Evolutionary conservation across 2,329 filamentous ascomycete genomes (phyloP), one percentile per base, ranked within the genome.

Genomic region (Coniochaeta sp.): DNA sequence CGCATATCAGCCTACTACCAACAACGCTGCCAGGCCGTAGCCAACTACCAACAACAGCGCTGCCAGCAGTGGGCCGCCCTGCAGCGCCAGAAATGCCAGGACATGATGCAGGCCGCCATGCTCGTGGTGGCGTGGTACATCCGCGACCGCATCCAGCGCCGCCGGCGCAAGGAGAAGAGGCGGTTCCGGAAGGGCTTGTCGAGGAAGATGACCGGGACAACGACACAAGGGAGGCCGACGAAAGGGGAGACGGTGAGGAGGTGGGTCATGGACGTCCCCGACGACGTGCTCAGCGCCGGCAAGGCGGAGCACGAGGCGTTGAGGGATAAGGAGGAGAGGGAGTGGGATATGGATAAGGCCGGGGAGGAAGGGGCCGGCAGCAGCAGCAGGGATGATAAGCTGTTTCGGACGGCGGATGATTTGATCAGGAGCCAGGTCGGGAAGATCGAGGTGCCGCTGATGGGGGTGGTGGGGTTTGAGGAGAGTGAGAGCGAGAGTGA

Each of bases 121-220:
- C 60, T 76, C 20, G 70, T 76, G 4, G 71, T 76, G 28, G 73
- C 73, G 12, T 76, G 73, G 73, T 75, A 76, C 56, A 69, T 75
- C 40, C 69, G 73, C 40, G 73, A 76, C 57, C 70, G 72, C 28
- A 73, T 76, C 56, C 64, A 68, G 53, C 67, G 73, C 30, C 65
- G 72, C 26, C 66, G 72, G 42, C 65, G 64, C 57, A 63, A 67
- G 49, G 64, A 70, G 58, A 73, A 69, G 64, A 65, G 69, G 16
- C 60, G 62, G 16, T 76, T 76, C 57, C 65, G 65, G 50, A 63
- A 65, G 8, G 71, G 69, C 12, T 62, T 76, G 52, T 62, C 61
- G 47, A 63, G 66, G 51, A 63, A 63, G 63, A 51, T 9, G 32
- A 30, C 45, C 35, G 50, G 26, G 26, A 24, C 14, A 3, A n/a